Base-by-base conservation (phyloP, 441 rosid species). In the Gossypium davidsonii region DNA sequence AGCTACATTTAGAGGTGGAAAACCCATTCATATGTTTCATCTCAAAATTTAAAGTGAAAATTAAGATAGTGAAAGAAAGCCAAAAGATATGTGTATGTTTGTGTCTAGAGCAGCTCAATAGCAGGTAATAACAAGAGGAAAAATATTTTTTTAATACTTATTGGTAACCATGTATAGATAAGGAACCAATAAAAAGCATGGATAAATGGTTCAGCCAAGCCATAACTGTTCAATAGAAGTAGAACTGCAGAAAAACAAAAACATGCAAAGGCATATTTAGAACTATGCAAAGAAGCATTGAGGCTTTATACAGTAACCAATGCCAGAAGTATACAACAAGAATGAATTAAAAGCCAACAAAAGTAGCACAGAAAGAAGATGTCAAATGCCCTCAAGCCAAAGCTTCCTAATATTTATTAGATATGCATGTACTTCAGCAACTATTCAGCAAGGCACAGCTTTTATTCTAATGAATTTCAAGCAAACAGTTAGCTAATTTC, bases 241-340 rank as follows among this genome's bases (percentile, higher is more conserved):
- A 65, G 55, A 20, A 65, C 17, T 44, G 70, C 52, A 65, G n/a
- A 31, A 2, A 65, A 65, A 65, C 25, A 48, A 65, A 44, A 44
- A 65, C 52, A 42, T 44, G 17, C 37, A 65, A 63, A 17, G 26
- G 26, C n/a, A 37, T 37, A 37, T 17, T 17, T 62, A 37, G 18
- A 62, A 62, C 46, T 37, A 60, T 17, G 37, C 66, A 60, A 15
- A 31, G 21, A 60, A 60, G 66, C 21, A 60, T 10, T 7, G 15
- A 37, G 53, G 18, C 70, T 44, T 60, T n/a, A 65, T 65, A 21
- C 14, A 6, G 55, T 65, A 44, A 15, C 53, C 23, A 46, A 17
- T 44, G 18, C 46, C 31, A 44, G 3, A 44, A 42, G 31, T 42
- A 64, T 64, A 12, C 25, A 5, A 20, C n/a, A 26, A 44, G 11